Base-by-base conservation (phyloP, 352 stramenopile species). In the Globisporangium takayamanum region DNA sequence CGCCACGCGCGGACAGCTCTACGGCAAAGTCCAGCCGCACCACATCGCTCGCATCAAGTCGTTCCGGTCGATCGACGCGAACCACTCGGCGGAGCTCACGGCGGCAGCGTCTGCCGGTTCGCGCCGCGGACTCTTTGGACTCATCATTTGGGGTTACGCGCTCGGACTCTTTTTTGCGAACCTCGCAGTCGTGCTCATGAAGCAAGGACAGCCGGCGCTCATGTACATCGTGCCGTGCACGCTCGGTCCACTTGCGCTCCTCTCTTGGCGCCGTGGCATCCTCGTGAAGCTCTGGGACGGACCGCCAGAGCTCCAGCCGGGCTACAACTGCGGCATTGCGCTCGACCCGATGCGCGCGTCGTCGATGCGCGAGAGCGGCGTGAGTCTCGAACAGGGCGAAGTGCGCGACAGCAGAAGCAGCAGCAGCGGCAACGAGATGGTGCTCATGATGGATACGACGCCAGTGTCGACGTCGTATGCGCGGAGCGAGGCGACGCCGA, bases 191-290 rank as follows among this genome's bases (percentile, higher is more conserved):
- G 88, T 97, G 59, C 49, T 94, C 15, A 98, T 96, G 70, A 69
- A 83, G 22, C 87, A 95, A 66, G 94, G 94, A 3, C 96, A 99
- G 66, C 96, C 95, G 11, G 95, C 96, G 33, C 77, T 98, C 39
- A 87, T 99, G 74, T 99, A 99, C 72, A 63, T 99, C 7, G 95
- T 98, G 36, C 94, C 94, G 20, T 96, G 83, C 59, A 97, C 89
- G 37, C 74, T 98, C 1, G 92, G 92, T 16, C 66, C 92, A 25
- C 78, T 98, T 41, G 55, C 67, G 16, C 63, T 91, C 54, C 73
- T 95, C 56, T 72, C 69, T 0, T 93, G 84, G 70, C 81, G 68
- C 30, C 84, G 89, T 26, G 87, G 89, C 28, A 96, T 97, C 60
- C 70, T 97, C 15, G 67, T 58, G 30, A 92, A 96, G 59, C 69